phyloP scores from a whole-genome alignment of 768 basidiomycete genomes.

The Trametes cinnabarina region DNA sequence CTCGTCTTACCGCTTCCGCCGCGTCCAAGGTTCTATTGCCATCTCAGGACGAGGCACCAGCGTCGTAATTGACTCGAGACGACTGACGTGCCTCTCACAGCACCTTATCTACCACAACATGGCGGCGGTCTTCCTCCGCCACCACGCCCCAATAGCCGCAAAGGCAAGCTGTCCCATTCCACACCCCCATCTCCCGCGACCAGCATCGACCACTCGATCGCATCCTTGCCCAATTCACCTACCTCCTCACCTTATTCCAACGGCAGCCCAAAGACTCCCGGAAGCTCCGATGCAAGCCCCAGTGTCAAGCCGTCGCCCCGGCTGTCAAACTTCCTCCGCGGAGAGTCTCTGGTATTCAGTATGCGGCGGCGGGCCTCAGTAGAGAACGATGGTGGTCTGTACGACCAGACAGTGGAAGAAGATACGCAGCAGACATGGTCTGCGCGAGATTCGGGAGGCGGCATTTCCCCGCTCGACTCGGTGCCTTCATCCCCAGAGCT shows the following conservation, averaged over 20 bases:
- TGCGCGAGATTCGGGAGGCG: background rate
- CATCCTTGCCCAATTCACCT: constrained; percentile 12
- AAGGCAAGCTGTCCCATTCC: constrained; percentile 8
- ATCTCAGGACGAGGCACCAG: background rate
- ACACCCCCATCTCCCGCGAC: constrained; percentile 15
- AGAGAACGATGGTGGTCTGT: background rate
- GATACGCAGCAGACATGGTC: background rate
- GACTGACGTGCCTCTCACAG: constrained; percentile 4
- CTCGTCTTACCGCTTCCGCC: background rate
- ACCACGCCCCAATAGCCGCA: constrained; percentile 25
- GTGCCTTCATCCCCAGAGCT: constrained; percentile 16
- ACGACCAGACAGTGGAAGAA: constrained; percentile 1
- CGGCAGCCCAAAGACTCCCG: constrained; percentile 8
- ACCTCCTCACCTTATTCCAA: constrained; percentile 5
- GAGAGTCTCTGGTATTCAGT: constrained; percentile 7
- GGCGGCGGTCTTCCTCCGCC: constrained; percentile 24
- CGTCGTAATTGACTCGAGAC: background rate
- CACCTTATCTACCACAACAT: background rate
- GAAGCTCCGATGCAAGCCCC: constrained; percentile 28
- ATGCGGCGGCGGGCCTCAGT: constrained; percentile 2
- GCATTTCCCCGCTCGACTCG: constrained; percentile 4
- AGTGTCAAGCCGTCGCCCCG: constrained; percentile 39
- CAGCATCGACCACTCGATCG: constrained; percentile 8
- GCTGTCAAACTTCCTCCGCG: constrained; percentile 21
- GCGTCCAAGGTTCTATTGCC: background rate